Evolutionary conservation across 768 basidiomycete genomes (phyloP).

Genomic region (Hygrophorus pudorinus): DNA sequence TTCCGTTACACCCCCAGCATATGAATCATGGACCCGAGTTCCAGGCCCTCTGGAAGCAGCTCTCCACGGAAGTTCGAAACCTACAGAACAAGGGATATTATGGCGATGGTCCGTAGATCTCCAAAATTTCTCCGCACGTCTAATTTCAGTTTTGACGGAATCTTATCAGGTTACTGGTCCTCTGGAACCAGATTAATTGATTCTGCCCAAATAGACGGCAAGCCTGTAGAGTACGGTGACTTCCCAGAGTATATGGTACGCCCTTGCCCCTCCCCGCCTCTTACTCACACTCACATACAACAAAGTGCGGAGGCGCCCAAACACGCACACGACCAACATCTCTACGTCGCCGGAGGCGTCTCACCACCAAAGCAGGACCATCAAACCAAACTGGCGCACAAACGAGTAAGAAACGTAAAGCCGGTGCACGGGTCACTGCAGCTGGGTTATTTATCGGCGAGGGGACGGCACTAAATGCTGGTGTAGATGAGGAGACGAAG

Average conservation of each 20-base stretch:
- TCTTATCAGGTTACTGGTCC: constrained; percentile 64
- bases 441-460: constrained; percentile 49
- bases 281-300: not conserved
- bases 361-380: constrained; percentile 27
- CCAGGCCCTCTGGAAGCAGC: constrained; percentile 61
- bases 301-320: constrained; percentile 75
- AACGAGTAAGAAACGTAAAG: constrained; percentile 58
- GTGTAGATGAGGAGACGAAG: constrained; percentile 20
- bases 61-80: constrained; percentile 53
- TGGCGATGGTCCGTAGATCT: constrained; percentile 51
- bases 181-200: constrained; percentile 63
- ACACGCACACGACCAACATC: constrained; percentile 42
- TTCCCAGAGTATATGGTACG: constrained; percentile 72
- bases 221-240: constrained; percentile 43
- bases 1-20: constrained; percentile 33
- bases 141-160: not conserved
- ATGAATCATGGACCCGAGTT: constrained; percentile 75
- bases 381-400: constrained; percentile 52
- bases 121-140: not conserved
- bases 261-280: not conserved
- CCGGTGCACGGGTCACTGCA: constrained; percentile 56
- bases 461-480: constrained; percentile 43
- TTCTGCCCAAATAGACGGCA: constrained; percentile 41
- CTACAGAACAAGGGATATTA: constrained; percentile 74
- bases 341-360: constrained; percentile 28